Conservation (phyloP, 2,329 filamentous ascomycete species). For the Septoria linicola region DNA sequence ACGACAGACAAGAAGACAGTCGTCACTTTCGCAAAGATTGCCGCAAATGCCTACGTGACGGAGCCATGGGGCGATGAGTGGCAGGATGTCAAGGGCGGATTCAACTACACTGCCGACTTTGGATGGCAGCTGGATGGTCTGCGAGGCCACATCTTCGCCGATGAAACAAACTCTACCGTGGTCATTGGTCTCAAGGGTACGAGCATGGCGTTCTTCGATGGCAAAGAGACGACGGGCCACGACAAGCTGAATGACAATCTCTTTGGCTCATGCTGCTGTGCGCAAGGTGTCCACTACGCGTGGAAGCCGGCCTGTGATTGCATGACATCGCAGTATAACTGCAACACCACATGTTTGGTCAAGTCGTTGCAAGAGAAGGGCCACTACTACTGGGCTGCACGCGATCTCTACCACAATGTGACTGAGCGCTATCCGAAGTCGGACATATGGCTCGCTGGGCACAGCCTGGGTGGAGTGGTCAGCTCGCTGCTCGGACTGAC, state of each 20-base stretch:
- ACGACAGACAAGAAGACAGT: conserved; percentile 82
- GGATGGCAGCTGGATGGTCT: conserved; percentile 89
- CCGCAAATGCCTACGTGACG: conserved; percentile 82
- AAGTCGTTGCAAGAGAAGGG: conserved; percentile 72
- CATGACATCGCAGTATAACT: conserved; percentile 79
- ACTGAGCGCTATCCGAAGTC: conserved; percentile 82
- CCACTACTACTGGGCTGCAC: conserved; percentile 83
- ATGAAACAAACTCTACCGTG: conserved; percentile 79
- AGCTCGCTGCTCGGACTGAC: conserved; percentile 83
- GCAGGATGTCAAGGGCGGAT: conserved; percentile 74
- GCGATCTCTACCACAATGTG: conserved; percentile 89
- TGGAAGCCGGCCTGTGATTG: conserved; percentile 95
- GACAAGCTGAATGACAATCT: conserved; percentile 98
- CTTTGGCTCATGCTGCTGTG: conserved; percentile 97
- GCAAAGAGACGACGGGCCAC: conserved; percentile 90
- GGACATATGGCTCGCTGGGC: conserved; percentile 84
- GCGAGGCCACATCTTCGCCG: conserved; percentile 87
- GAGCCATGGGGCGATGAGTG: conserved; percentile 71
- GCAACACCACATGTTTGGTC: conserved; percentile 86
- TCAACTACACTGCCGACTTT: conserved; percentile 84
- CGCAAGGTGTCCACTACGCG: conserved; percentile 82
- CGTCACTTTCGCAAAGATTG: conserved; percentile 81
- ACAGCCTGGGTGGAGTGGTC: conserved; percentile 90
- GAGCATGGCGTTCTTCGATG: conserved; percentile 76
- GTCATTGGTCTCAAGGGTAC: conserved; percentile 86